Conservation (phyloP, 441 rosid genomes). For the Erodium texanum region DNA sequence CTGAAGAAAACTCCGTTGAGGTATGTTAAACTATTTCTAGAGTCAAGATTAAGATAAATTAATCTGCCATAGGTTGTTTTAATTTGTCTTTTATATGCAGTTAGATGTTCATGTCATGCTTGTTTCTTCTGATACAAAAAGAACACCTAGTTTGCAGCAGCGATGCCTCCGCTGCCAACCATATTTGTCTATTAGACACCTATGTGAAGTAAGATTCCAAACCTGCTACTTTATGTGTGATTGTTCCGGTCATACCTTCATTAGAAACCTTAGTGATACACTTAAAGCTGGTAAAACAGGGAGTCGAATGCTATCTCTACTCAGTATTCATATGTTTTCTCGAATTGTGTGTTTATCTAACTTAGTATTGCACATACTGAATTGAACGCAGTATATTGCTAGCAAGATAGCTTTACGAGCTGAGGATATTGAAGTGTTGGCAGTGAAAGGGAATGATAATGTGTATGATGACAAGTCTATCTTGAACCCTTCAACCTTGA, state of each 20-base stretch:
- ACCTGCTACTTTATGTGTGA: not conserved
- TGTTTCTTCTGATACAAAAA: constrained; percentile 34
- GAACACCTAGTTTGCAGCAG: constrained; percentile 35
- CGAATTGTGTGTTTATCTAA: too few species aligned
- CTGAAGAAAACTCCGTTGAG: constrained; percentile 45
- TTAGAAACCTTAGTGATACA: not conserved
- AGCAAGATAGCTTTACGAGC: constrained; percentile 33
- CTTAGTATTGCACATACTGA: not conserved
- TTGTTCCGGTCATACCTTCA: not conserved
- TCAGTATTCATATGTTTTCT: too few species aligned
- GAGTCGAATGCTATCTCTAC: too few species aligned
- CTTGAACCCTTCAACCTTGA: constrained; percentile 19
- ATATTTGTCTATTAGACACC: constrained; percentile 42
- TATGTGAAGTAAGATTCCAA: constrained; percentile 43
- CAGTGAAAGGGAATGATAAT: constrained; percentile 25
- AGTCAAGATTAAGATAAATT: too few species aligned
- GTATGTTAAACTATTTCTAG: constrained; percentile 19
- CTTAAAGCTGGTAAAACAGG: too few species aligned
- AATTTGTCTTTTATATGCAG: constrained; percentile 29
- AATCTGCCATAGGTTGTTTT: not conserved
- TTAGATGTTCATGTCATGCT: constrained; percentile 42
- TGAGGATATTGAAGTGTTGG: constrained; percentile 48
- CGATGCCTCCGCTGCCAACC: constrained; percentile 46
- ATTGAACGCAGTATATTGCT: constrained; percentile 41
- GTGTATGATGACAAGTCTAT: constrained; percentile 13